Conservation (phyloP, 2,329 filamentous ascomycete species). For the Botrytis galanthina region DNA sequence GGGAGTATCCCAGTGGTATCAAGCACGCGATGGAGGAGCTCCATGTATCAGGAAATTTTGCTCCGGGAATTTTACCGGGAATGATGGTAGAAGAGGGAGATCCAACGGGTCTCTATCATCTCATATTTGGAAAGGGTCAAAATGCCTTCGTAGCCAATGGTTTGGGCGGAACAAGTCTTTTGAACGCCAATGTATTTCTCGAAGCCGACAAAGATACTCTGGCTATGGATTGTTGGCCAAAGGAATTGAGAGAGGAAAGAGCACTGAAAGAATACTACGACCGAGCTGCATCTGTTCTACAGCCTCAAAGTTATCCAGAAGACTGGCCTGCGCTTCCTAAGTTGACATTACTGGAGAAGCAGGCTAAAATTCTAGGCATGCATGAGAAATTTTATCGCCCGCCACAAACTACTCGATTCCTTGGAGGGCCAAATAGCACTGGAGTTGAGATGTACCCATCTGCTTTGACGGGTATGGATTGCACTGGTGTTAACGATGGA, state of each 20-base stretch:
- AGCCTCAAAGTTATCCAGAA: conserved; percentile 57
- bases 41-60: conserved; percentile 55
- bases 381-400: conserved; percentile 54
- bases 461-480: conserved; percentile 59
- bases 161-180: conserved; percentile 62
- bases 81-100: conserved; percentile 49
- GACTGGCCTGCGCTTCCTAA: conserved; percentile 59
- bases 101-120: conserved; percentile 61
- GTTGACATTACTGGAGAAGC: conserved; percentile 54
- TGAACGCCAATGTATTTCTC: conserved; percentile 67
- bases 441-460: conserved; percentile 63
- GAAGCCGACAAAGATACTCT: conserved; percentile 56
- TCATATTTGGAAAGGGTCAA: conserved; percentile 61
- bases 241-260: conserved; percentile 49
- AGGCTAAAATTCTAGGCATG: conserved; percentile 53
- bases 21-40: conserved; percentile 50
- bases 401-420: conserved; percentile 62
- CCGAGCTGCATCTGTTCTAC: conserved; percentile 53
- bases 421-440: conserved; percentile 58
- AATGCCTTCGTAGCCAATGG: conserved; percentile 50
- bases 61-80: conserved; percentile 44
- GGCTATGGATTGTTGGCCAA: conserved; percentile 55
- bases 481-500: conserved; percentile 64
- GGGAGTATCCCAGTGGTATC: conserved; percentile 56
- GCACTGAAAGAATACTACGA: conserved; percentile 55